A percentile compares a stretch with the other conserved stretches of the same genome.
These are phyloP conservation scores for Sphagnum magellanicum DNA, from an alignment of 228 moss, liverwort and hornwort genomes.

Conservation along the genomic window DNA sequence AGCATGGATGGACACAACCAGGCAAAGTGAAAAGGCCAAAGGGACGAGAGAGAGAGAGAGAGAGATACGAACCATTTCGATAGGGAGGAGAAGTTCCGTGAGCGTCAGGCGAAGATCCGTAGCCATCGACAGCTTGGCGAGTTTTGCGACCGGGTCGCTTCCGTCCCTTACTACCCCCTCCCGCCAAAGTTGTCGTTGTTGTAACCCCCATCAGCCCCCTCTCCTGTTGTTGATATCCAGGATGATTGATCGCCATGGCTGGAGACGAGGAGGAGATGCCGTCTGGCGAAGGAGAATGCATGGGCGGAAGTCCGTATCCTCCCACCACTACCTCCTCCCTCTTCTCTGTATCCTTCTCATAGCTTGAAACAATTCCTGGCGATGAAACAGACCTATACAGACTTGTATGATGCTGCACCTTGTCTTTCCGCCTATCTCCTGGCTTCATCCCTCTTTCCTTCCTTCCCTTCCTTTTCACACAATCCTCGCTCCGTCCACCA, in stretches of 20 bases:
- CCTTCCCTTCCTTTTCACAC: slow-evolving; percentile 10
- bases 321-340: slow-evolving; percentile 41
- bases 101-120: slow-evolving; percentile 27
- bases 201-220: too few relatives aligned
- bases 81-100: slow-evolving; percentile 32
- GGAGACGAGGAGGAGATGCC: slow-evolving; percentile 17
- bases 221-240: slow-evolving; percentile 25
- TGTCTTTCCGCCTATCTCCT: slow-evolving; percentile 17
- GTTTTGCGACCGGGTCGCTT: slow-evolving; percentile 45
- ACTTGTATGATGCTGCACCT: slow-evolving; percentile 33
- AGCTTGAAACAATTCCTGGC: slow-evolving; percentile 12
- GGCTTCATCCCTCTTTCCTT: slow-evolving; percentile 1
- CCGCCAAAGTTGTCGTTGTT: too few relatives aligned
- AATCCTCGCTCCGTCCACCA: slow-evolving; percentile 10
- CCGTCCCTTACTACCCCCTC: slow-evolving; percentile 28
- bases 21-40: background rate
- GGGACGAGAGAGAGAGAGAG: background rate
- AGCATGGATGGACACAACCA: too few relatives aligned
- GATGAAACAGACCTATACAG: slow-evolving; percentile 30
- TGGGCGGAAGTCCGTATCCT: background rate
- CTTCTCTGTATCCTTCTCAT: slow-evolving; percentile 27
- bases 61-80: slow-evolving; percentile 23
- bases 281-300: background rate
- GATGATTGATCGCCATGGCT: slow-evolving; percentile 11
- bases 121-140: slow-evolving; percentile 28